Conservation (phyloP, 306 rosid genomes). For the Acacia acuminata region DNA sequence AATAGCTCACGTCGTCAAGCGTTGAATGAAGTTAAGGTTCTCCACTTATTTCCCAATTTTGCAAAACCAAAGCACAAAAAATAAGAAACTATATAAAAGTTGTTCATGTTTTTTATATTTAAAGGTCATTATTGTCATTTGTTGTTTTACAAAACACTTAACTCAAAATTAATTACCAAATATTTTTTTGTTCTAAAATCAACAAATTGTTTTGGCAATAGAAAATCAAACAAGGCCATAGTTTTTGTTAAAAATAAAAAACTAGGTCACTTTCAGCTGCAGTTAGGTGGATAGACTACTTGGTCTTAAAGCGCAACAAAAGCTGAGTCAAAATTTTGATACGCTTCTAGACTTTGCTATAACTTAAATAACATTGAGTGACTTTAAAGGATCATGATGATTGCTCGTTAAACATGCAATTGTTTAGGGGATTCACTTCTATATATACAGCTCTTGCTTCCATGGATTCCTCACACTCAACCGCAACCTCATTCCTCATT, state of each 20-base stretch:
- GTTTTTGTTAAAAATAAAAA: not conserved
- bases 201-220: no score
- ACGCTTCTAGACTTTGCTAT: not conserved
- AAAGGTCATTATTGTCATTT: no score
- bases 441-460: not conserved
- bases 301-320: constrained; percentile 21
- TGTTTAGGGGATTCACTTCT: not conserved
- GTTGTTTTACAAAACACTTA: no score
- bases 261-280: not conserved
- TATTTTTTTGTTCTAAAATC: no score
- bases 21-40: no score
- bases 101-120: no score
- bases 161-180: no score
- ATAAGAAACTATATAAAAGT: no score
- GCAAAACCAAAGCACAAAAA: no score
- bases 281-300: constrained; percentile 4
- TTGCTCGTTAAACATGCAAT: not conserved
- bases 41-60: no score
- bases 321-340: not conserved
- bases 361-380: not conserved
- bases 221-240: no score
- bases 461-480: constrained; percentile 17
- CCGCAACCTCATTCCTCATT: not conserved
- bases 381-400: constrained; percentile 11
- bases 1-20: no score